These are phyloP conservation scores for Sicyos baderoa DNA, from an alignment of 306 rosid species.

Conservation along the genomic window DNA sequence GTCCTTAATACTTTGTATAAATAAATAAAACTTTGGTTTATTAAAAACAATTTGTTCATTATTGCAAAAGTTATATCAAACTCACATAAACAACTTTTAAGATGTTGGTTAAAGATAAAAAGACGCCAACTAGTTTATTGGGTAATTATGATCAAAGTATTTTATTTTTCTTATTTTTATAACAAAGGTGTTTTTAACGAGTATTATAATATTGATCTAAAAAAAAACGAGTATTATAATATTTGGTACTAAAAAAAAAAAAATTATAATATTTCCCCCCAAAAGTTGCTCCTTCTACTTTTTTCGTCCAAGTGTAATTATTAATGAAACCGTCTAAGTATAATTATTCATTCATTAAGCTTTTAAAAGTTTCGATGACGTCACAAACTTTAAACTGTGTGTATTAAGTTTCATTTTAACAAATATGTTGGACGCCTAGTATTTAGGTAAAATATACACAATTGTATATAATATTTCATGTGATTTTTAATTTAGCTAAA, in stretches of 20 bases:
- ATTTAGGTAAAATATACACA: background rate
- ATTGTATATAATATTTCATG: too few species aligned
- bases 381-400: background rate
- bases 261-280: background rate
- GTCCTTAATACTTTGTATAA: background rate
- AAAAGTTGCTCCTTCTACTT: background rate
- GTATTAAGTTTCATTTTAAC: background rate
- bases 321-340: background rate
- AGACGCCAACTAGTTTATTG: too few species aligned
- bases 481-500: too few species aligned
- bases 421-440: background rate
- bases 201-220: background rate
- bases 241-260: too few species aligned
- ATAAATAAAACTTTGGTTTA: too few species aligned
- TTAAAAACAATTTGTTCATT: too few species aligned
- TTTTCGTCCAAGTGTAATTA: too few species aligned
- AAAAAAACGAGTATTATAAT: background rate
- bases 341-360: background rate
- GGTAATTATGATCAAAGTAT: background rate
- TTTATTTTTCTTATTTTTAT: too few species aligned
- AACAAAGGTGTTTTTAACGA: too few species aligned
- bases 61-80: background rate
- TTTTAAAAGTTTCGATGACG: background rate
- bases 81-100: background rate
- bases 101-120: background rate